Evolutionary conservation across 1,139 yeast genomes (phyloP), one percentile per base, ranked within the genome.

Genomic region (Suhomyces bokatorum): DNA sequence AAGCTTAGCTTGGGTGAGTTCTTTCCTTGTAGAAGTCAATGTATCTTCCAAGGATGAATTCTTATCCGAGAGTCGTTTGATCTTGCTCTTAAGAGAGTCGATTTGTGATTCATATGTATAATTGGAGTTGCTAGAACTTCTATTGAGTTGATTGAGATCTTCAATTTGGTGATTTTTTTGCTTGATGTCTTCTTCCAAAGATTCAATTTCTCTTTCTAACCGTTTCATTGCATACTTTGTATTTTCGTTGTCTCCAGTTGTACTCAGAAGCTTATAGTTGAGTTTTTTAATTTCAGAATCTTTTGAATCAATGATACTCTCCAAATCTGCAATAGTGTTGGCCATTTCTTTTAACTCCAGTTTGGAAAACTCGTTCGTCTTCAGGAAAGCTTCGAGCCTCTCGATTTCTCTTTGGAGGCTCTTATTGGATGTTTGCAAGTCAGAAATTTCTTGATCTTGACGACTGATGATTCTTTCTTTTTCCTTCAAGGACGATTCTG

Each of bases 121-220:
- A 16, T 44, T 46, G 14, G 45, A 35, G n/a, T 35, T 37, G 15
- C 37, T 34, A 6, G 48, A 39, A 4, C 44, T 32, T 10, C 44
- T 44, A 13, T 41, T 44, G 17, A 44, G 34, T 27, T 40, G 39
- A 22, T 42, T 43, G 12, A 52, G 37, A 28, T 49, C 53, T n/a
- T 46, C 42, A 11, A 52, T 39, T 26, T 50, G 48, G 17, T 46
- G 41, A 32, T 48, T 42, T 34, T 45, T 50, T 27, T 35, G 39
- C 4, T 37, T 42, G 7, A 52, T 15, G 13, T 49, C 55, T 28
- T 49, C 50, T 36, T 52, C 55, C 17, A 52, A 42, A 6, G 42
- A 26, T 8, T 43, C 46, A 12, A 52, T 44, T 37, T 52, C 52
- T 24, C 48, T 38, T 37, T 51, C 50, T 4, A 47, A 48, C 9